phyloP scores from a whole-genome alignment of 176 grass and related monocot species.

The Musa acuminata region DNA sequence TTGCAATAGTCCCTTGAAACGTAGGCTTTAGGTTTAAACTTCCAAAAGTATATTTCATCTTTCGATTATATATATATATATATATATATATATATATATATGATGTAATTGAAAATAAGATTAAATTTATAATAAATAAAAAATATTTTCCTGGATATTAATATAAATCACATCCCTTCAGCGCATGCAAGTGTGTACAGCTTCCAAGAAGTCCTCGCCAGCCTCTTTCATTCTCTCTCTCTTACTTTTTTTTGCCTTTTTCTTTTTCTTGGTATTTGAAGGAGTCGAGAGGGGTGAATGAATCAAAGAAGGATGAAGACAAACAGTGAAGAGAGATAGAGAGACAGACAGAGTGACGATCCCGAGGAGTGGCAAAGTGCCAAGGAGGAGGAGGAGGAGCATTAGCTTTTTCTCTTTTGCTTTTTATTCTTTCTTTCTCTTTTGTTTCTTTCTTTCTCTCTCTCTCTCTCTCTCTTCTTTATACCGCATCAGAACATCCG shows the following conservation, averaged over 20 bases:
- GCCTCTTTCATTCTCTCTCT: too few relatives aligned
- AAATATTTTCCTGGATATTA: too few relatives aligned
- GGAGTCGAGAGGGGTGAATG: neutral
- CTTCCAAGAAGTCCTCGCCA: too few relatives aligned
- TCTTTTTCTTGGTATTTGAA: too few relatives aligned
- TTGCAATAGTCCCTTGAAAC: too few relatives aligned
- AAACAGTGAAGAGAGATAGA: neutral
- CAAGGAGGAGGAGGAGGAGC: neutral
- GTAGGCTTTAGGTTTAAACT: too few relatives aligned
- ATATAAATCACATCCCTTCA: too few relatives aligned
- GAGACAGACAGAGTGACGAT: neutral
- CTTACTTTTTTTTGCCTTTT: too few relatives aligned
- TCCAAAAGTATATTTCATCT: too few relatives aligned
- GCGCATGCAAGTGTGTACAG: too few relatives aligned
- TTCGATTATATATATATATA: neutral
- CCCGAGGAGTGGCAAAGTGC: neutral
- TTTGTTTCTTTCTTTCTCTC: neutral
- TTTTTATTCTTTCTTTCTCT: neutral
- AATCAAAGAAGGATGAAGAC: neutral
- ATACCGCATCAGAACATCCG: neutral
- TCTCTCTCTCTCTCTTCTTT: neutral
- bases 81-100: neutral
- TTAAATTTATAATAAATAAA: neutral
- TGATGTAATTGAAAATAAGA: neutral
- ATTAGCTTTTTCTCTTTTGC: neutral